These are phyloP conservation scores for Aspergillus luchuensis DNA, from an alignment of 2,329 filamentous ascomycete species.

Conservation along the genomic window DNA sequence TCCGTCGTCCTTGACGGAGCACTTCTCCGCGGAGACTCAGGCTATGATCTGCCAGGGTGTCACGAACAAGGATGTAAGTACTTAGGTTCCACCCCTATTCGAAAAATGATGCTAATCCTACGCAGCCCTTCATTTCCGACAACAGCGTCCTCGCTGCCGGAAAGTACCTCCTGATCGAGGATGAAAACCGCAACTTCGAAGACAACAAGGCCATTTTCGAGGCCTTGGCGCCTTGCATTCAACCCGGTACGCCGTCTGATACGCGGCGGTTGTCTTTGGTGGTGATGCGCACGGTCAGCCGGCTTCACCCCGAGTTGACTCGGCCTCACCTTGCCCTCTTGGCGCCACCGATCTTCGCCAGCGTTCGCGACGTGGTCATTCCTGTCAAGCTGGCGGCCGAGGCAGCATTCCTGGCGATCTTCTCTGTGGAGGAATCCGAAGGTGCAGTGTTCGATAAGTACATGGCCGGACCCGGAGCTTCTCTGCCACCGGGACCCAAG, in stretches of 20 bases:
- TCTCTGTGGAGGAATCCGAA: conserved; percentile 87
- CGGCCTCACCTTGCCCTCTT: conserved; percentile 78
- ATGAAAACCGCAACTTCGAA: conserved; percentile 66
- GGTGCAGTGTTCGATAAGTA: conserved; percentile 87
- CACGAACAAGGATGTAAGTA: conserved; percentile 69
- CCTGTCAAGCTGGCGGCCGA: conserved; percentile 95
- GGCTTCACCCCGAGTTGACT: conserved; percentile 76
- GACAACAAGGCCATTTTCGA: conserved; percentile 78
- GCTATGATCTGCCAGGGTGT: conserved; percentile 80
- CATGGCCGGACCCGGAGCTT: conserved; percentile 67
- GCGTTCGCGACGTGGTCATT: conserved; percentile 87
- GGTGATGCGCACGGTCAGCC: conserved; percentile 79
- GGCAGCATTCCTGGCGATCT: conserved; percentile 88
- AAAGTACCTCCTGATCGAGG: conserved; percentile 76
- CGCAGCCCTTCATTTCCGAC: conserved; percentile 77
- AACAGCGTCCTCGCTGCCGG: conserved; percentile 87
- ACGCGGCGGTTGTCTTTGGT: conserved; percentile 84
- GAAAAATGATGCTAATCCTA: conserved; percentile 19
- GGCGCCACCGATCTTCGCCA: conserved; percentile 82
- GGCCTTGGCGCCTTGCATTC: conserved; percentile 71
- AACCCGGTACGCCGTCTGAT: conserved; percentile 76
- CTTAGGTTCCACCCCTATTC: background rate
- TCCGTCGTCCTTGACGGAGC: conserved; percentile 67
- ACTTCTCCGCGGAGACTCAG: conserved; percentile 72
- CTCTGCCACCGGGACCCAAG: conserved; percentile 71